Base-by-base conservation (phyloP, 257 asterid genomes). In the Mitragyna speciosa region DNA sequence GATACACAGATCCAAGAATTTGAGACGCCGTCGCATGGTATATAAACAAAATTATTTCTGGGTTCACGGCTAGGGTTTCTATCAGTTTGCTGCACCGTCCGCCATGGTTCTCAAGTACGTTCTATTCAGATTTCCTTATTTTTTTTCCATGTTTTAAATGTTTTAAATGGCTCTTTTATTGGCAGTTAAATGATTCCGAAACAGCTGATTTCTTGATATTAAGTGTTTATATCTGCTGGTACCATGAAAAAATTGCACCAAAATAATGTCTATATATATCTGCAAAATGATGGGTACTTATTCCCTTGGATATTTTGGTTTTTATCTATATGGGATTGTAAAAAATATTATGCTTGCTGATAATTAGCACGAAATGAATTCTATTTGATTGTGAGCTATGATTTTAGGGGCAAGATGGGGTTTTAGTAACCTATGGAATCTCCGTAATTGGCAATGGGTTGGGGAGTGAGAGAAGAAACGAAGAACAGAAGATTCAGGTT, bases 71-170 rank as follows among this genome's bases (percentile, higher is more conserved):
- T 56, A 78, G 82, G 82, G 82, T 56, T 78, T 78, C 66, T 68
- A 45, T 24, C 48, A 54, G 70, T n/a, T 78, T 28, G 71, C 30
- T 6, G 59, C 63, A 8, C 70, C 75, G 45, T 79, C 75, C 59
- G 70, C 88, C 80, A 90, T 90, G 94, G 94, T 90, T 84, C 92
- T 90, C 85, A 90, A 90, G 94, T 90, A 86, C 79, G 71, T 79
- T 68, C 63, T 41, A 12, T 41, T 36, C 26, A 12, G 81, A 43
- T 58, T 68, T 16, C 31, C 41, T 59, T 59, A 17, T 14, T 66
- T 63, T 26, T 41, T 43, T 24, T 41, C 5, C 5, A 5, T n/a
- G 17, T n/a, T 26, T 66, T 36, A 33, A 6, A 16, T 68, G 48
- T 12, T 9, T 9, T 36, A 0, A 20, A 68, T 68, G 19, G 48